Evolutionary conservation across 2,329 filamentous ascomycete species (phyloP), one percentile per base, ranked within the genome.

Genomic region (Zasmidium cellare): DNA sequence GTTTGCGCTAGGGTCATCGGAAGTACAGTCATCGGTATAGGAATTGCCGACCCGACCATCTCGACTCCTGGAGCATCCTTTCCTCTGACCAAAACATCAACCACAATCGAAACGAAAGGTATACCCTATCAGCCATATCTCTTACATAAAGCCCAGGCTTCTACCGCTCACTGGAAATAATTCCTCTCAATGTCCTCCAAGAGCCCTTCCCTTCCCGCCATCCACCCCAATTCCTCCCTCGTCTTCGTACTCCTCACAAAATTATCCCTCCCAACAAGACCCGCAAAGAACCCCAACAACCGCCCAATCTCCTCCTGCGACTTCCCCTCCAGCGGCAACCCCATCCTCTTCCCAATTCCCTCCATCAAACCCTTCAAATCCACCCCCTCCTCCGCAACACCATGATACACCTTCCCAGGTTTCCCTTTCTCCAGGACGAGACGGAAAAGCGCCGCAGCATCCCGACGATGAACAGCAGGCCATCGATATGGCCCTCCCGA

Each of bases 361-460:
- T 28, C 38, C 31, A 38, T 23, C 31, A 44, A 9, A 14, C 25
- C 22, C 35, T 45, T 45, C 50, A 52, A 58, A 2, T 58, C 51
- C 9, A 71, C 35, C 1, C 59, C 62, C 7, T 75, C 46, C 2
- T 67, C 62, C 20, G 63, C 61, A 3, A 66, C 67, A 18, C 75
- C 70, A 63, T 79, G 78, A 64, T 73, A 80, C 1, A 70, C 47
- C 3, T 71, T 69, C 1, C 75, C 74, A 1, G 71, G 60, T 19
- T 61, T 0, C 64, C 72, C 35, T n/a, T 72, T 72, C 57, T 76
- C 66, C 0, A 71, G 67, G 0, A 71, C 73, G 0, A 76, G 69
- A 9, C 80, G 63, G 55, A 76, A 79, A 22, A 79, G 59, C 2
- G 68, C 57, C 6, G 77, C 78, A 6, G 75, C 76, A 64, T 80